phyloP scores from a whole-genome alignment of 106 monocot species.

The Iris macrosiphon region DNA sequence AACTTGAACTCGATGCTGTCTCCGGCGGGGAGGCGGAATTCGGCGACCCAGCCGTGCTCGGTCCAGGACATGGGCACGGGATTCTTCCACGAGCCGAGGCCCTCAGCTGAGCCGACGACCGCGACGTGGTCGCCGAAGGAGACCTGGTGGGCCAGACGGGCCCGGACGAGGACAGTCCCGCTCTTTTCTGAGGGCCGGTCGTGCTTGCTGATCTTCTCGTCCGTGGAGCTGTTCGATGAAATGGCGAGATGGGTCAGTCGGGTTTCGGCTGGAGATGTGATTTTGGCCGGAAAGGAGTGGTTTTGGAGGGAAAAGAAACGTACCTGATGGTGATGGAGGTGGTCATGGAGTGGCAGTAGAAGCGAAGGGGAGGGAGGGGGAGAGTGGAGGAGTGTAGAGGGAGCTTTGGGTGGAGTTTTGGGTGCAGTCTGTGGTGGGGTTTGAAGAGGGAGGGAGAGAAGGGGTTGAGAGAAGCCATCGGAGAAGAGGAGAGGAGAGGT shows the following conservation, averaged over 20 bases:
- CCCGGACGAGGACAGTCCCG: conserved; percentile 26
- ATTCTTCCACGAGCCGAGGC: conserved; percentile 75
- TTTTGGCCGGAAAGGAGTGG: neutral
- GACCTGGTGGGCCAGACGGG: conserved; percentile 76
- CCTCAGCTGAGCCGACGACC: conserved; percentile 54
- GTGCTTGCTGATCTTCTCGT: conserved; percentile 13
- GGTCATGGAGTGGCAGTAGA: conserved; percentile 5
- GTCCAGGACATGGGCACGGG: conserved; percentile 60
- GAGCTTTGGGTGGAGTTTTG: neutral
- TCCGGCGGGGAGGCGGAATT: conserved; percentile 32
- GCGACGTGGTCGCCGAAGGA: conserved; percentile 73
- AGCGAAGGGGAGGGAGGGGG: neutral
- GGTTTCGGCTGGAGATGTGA: neutral
- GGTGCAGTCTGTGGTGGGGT: neutral
- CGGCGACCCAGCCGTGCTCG: conserved; percentile 53
- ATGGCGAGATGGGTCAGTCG: no score
- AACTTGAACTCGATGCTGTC: conserved; percentile 62
- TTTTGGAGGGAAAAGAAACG: conserved; percentile 28
- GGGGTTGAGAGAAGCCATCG: neutral
- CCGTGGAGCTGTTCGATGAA: conserved; percentile 3
- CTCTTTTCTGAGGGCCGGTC: neutral
- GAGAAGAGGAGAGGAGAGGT: neutral
- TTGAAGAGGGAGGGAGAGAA: neutral
- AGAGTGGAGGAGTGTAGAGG: neutral
- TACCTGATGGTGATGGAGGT: conserved; percentile 1